Evolutionary conservation across 2,329 filamentous ascomycete species (phyloP).

Genomic region (Lizonia empirigonia): DNA sequence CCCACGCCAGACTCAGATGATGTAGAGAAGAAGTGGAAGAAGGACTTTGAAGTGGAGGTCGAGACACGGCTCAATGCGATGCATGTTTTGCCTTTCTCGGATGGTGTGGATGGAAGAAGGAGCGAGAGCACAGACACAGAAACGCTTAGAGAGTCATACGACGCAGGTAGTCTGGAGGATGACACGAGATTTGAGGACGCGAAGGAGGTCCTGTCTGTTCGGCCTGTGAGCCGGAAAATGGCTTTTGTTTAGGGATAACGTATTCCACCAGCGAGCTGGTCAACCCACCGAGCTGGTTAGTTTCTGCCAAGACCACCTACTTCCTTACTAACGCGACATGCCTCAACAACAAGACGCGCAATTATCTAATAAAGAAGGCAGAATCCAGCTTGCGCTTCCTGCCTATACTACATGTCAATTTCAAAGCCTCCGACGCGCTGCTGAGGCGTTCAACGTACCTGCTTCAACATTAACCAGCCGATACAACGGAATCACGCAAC

Average conservation of each 20-base stretch:
- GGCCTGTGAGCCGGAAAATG: slow-evolving; percentile 4
- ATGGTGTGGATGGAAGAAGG: slow-evolving; percentile 1
- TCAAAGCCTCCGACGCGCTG: too few species aligned
- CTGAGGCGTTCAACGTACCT: too few species aligned
- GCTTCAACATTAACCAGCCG: too few species aligned
- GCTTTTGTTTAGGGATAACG: slow-evolving; percentile 5
- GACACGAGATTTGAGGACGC: slow-evolving; percentile 9
- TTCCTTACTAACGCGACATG: too few species aligned
- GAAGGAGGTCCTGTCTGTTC: background rate
- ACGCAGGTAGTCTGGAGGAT: slow-evolving; percentile 5
- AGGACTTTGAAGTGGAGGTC: slow-evolving; percentile 22
- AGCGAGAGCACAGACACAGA: slow-evolving; percentile 1
- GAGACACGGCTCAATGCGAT: slow-evolving; percentile 14
- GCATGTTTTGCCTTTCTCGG: slow-evolving; percentile 11
- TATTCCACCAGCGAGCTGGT: too few species aligned
- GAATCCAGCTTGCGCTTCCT: too few species aligned
- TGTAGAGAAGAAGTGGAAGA: slow-evolving; percentile 12
- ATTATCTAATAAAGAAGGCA: too few species aligned
- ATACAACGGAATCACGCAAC: too few species aligned
- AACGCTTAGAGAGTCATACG: slow-evolving; percentile 6
- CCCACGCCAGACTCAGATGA: slow-evolving; percentile 18
- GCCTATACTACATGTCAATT: too few species aligned
- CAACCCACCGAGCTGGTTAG: too few species aligned
- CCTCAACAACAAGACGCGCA: too few species aligned
- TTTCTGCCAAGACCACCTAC: too few species aligned